Conservation (phyloP, 768 basidiomycete species). For the Phallus indusiatus region DNA sequence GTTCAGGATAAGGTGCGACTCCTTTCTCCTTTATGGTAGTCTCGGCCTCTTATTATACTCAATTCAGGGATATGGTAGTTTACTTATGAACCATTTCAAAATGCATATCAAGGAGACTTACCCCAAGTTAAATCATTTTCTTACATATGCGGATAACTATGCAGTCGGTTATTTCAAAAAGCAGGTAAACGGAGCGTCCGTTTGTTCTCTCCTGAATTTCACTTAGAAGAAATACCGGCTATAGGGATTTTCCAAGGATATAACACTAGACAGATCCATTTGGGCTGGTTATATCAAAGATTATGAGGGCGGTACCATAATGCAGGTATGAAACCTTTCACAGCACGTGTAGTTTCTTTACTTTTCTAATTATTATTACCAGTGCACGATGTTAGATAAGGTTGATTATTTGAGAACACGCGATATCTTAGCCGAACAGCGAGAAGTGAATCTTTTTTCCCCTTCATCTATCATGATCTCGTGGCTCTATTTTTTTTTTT, state of each 20-base stretch:
- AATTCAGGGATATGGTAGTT: constrained; percentile 85
- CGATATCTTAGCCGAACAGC: constrained; percentile 67
- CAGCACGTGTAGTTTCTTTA: neutral
- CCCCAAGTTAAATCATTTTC: constrained; percentile 85
- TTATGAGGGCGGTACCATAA: constrained; percentile 98
- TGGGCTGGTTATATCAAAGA: constrained; percentile 99
- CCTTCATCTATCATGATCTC: neutral
- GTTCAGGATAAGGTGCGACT: constrained; percentile 93
- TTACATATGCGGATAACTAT: constrained; percentile 98
- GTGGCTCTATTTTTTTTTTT: neutral
- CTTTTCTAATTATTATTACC: neutral
- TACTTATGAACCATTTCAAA: constrained; percentile 98
- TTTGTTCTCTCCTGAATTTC: neutral
- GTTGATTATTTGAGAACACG: constrained; percentile 82
- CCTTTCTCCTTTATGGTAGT: neutral
- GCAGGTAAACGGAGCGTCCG: constrained; percentile 34
- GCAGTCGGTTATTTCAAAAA: constrained; percentile 99
- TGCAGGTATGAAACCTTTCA: constrained; percentile 45
- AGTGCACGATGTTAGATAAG: constrained; percentile 87
- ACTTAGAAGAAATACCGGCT: neutral
- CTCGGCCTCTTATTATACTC: neutral
- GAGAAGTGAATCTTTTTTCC: constrained; percentile 40
- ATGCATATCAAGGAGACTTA: constrained; percentile 78
- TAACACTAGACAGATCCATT: constrained; percentile 76
- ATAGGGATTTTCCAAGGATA: constrained; percentile 90